These are phyloP conservation scores for Verbascum thapsus DNA, from an alignment of 257 asterid genomes.

Conservation along the genomic window DNA sequence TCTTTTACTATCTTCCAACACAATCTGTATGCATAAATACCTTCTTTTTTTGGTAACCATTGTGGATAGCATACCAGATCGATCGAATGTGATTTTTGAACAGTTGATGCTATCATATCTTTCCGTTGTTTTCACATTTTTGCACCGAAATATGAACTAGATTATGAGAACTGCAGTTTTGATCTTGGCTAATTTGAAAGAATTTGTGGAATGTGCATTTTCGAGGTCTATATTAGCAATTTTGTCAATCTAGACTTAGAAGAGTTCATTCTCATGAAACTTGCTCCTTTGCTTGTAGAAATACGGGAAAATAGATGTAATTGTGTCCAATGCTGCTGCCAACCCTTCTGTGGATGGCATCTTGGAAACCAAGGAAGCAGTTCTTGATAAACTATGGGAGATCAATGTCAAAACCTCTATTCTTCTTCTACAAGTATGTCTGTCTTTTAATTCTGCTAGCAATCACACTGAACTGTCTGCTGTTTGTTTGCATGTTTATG, in stretches of 20 bases:
- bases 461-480: background rate
- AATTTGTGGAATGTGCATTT: background rate
- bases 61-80: no score
- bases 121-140: background rate
- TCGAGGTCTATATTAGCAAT: background rate
- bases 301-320: constrained; percentile 77
- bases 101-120: background rate
- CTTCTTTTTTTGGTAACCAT: no score
- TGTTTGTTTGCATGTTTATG: background rate
- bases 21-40: no score
- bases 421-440: constrained; percentile 79
- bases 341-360: constrained; percentile 73
- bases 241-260: background rate
- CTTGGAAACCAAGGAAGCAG: constrained; percentile 70
- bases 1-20: no score
- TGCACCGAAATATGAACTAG: background rate
- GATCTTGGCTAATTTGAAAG: background rate
- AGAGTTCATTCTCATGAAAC: background rate
- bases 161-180: background rate
- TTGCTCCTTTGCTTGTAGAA: constrained; percentile 45
- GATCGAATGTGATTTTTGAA: background rate
- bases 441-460: background rate
- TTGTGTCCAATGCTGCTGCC: constrained; percentile 94
- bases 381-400: constrained; percentile 95
- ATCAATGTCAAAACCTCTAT: constrained; percentile 79